These are phyloP conservation scores for Claviceps spartinae DNA, from an alignment of 2,329 filamentous ascomycete genomes.

Conservation along the genomic window DNA sequence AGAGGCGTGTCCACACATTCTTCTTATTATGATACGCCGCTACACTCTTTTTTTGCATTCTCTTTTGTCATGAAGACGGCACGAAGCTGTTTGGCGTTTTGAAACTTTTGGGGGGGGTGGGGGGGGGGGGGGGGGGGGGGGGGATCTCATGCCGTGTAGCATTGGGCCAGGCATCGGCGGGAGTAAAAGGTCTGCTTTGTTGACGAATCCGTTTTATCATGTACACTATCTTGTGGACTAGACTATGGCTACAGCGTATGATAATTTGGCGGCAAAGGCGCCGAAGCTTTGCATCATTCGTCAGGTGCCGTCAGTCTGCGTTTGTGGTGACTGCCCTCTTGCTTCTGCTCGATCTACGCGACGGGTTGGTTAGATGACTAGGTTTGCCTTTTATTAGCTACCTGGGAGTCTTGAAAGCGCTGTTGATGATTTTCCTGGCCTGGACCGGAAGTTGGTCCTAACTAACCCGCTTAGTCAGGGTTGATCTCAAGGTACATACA, in stretches of 20 bases:
- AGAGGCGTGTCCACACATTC: background rate
- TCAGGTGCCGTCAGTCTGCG: background rate
- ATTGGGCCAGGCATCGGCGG: background rate
- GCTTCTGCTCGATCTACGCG: no score
- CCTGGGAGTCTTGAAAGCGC: no score
- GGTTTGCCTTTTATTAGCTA: no score
- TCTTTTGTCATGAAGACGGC: background rate
- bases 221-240: constrained; percentile 2
- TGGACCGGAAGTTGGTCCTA: no score
- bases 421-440: no score
- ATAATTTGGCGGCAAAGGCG: background rate
- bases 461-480: no score
- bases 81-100: constrained; percentile 1
- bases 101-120: background rate
- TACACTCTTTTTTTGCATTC: background rate
- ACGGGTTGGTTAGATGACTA: no score
- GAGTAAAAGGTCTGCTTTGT: constrained; percentile 1
- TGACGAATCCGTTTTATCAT: background rate
- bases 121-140: no score
- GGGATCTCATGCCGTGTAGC: background rate
- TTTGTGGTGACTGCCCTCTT: background rate
- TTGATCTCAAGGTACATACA: no score
- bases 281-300: background rate
- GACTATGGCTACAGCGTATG: background rate
- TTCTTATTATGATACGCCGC: background rate